These are phyloP conservation scores for Allium fistulosum DNA, from an alignment of 106 monocot species.

Conservation along the genomic window DNA sequence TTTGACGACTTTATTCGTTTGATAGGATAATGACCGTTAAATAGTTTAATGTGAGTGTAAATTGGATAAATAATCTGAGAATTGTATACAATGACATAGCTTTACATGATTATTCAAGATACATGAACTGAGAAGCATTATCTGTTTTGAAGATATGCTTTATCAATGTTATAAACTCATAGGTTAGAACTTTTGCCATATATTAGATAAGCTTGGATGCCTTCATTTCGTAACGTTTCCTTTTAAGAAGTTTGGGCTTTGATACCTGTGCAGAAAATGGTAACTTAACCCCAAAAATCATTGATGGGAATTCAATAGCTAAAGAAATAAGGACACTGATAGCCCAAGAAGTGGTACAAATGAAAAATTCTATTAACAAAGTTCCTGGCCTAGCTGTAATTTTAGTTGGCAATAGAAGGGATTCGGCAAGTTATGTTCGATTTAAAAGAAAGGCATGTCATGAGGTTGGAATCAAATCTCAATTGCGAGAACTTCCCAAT, in stretches of 20 bases:
- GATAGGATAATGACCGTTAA: background rate
- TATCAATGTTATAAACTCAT: too few relatives aligned
- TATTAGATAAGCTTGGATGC: background rate
- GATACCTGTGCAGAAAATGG: slow-evolving; percentile 15
- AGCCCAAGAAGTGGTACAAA: slow-evolving; percentile 48
- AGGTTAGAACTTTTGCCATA: background rate
- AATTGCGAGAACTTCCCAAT: slow-evolving; percentile 50
- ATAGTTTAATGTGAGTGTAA: too few relatives aligned
- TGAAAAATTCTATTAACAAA: slow-evolving; percentile 44
- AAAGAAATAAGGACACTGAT: slow-evolving; percentile 47
- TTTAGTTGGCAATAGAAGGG: slow-evolving; percentile 81
- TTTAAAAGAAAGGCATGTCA: slow-evolving; percentile 71
- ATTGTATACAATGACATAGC: background rate
- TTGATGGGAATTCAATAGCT: slow-evolving; percentile 76
- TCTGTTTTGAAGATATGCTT: too few relatives aligned
- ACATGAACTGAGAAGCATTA: too few relatives aligned
- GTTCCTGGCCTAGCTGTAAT: slow-evolving; percentile 80
- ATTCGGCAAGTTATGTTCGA: slow-evolving; percentile 70
- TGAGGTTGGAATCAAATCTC: slow-evolving; percentile 78
- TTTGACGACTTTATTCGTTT: background rate
- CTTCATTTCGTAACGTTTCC: too few relatives aligned
- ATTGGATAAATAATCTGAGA: background rate
- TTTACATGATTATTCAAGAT: background rate
- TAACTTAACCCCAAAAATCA: slow-evolving; percentile 34
- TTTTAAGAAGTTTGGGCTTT: background rate